These are phyloP conservation scores for Taiozyma sp. DNA, from an alignment of 1,139 yeast species.

Conservation along the genomic window DNA sequence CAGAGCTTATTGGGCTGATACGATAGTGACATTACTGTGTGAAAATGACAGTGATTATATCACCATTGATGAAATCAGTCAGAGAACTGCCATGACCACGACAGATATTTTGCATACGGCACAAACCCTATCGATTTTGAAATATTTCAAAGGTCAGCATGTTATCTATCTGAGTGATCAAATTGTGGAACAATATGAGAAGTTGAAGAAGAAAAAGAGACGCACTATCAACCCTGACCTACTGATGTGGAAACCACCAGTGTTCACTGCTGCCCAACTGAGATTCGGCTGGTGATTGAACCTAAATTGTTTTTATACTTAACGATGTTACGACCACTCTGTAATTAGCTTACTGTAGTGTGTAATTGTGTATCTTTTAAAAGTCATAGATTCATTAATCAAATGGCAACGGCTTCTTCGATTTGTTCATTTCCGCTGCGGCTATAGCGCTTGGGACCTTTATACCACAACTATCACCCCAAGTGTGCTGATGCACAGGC, in stretches of 20 bases:
- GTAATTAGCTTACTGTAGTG: background rate
- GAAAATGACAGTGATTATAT: conserved; percentile 61
- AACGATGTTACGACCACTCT: background rate
- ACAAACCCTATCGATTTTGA: conserved; percentile 82
- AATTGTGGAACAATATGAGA: conserved; percentile 71
- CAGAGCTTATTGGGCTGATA: conserved; percentile 96
- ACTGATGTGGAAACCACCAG: conserved; percentile 92
- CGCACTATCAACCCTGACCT: conserved; percentile 71
- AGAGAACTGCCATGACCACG: conserved; percentile 90
- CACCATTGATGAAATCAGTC: conserved; percentile 89
- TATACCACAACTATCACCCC: conserved; percentile 99
- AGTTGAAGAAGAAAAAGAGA: conserved; percentile 66
- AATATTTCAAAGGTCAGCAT: conserved; percentile 95
- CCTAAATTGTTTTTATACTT: background rate
- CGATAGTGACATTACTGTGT: conserved; percentile 68
- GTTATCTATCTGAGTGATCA: conserved; percentile 88
- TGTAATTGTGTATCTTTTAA: background rate
- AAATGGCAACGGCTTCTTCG: conserved; percentile 59
- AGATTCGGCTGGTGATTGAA: conserved; percentile 79
- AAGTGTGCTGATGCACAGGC: conserved; percentile 43
- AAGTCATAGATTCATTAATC: conserved; percentile 39
- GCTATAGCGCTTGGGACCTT: conserved; percentile 95
- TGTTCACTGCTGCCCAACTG: conserved; percentile 91
- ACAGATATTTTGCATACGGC: conserved; percentile 92
- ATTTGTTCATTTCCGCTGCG: conserved; percentile 56